Base-by-base conservation (phyloP, 257 asterid species). In the Solanum etuberosum region DNA sequence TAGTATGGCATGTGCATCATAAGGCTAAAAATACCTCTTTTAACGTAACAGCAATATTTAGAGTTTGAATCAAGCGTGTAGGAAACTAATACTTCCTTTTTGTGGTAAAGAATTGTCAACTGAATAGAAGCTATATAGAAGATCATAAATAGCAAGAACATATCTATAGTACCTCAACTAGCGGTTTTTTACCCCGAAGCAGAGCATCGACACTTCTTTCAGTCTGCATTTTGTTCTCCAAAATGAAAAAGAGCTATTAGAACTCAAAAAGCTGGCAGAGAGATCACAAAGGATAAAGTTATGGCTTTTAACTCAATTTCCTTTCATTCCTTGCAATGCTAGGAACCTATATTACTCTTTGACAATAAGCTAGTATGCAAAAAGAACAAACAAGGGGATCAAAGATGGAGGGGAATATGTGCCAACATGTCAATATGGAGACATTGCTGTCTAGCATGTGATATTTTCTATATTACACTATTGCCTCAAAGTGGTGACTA, bases 151-250 rank as follows among this genome's bases (percentile, higher is more conserved):
- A 84, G 63, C 85, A 86, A 91, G 57, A 85, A 18, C 71, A 70
- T 61, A 68, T 31, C 67, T 70, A 23, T 14, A 46, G 81, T 90
- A 94, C 97, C 98, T 93, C 98, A 81, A 93, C 94, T 70, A 93
- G 65, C 31, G 98, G 97, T 83, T 91, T 93, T 85, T 86, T 89
- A 86, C 96, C 95, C 37, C 31, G 89, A 86, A 94, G 96, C 89
- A 93, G 89, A 54, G 90, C 93, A 86, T 94, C 98, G 86, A 94
- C 97, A 86, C 95, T 94, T 93, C 88, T 92, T 68, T 92, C 93
- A 16, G 95, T 93, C 98, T 93, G 89, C 61, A 80, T 72, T 85
- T 73, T 20, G 48, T 81, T 71, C 78, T 23, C 74, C 72, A 57
- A 84, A n/a, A 61, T 31, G 61, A 87, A 85, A 87, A 32, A 86